phyloP scores from a whole-genome alignment of 352 stramenopile genomes.

The Phytophthora uliginosa region DNA sequence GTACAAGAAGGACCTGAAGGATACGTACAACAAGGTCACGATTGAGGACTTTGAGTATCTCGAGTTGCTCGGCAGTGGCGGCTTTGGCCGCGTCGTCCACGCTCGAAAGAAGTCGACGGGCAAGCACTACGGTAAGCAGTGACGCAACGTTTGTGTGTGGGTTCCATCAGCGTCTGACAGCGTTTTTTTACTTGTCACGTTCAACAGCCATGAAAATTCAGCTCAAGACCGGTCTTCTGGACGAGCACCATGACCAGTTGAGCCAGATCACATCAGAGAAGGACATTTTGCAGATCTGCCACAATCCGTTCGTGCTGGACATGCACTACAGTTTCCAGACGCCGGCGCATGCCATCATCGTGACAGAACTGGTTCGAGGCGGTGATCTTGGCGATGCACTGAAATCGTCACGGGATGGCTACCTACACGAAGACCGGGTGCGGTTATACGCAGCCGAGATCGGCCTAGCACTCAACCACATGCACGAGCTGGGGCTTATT shows the following conservation, averaged over 20 bases:
- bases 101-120: conserved; percentile 91
- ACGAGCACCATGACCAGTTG: conserved; percentile 88
- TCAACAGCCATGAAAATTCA: conserved; percentile 93
- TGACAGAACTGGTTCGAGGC: conserved; percentile 87
- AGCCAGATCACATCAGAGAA: conserved; percentile 92
- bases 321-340: conserved; percentile 95
- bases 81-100: conserved; percentile 92
- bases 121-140: conserved; percentile 86
- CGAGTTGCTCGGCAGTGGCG: conserved; percentile 90
- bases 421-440: conserved; percentile 82
- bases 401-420: conserved; percentile 73
- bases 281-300: conserved; percentile 87
- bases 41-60: conserved; percentile 89
- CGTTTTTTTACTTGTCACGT: neutral
- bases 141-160: neutral
- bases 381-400: conserved; percentile 85
- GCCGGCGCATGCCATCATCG: conserved; percentile 86
- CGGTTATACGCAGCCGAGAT: conserved; percentile 89
- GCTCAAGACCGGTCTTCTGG: conserved; percentile 89
- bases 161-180: neutral
- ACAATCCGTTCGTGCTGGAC: conserved; percentile 91
- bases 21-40: conserved; percentile 91
- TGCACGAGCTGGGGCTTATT: conserved; percentile 89
- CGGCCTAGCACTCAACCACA: conserved; percentile 87
- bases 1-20: conserved; percentile 85